Conservation (phyloP, 139 green algal species). For the Parachlorella kessleri region DNA sequence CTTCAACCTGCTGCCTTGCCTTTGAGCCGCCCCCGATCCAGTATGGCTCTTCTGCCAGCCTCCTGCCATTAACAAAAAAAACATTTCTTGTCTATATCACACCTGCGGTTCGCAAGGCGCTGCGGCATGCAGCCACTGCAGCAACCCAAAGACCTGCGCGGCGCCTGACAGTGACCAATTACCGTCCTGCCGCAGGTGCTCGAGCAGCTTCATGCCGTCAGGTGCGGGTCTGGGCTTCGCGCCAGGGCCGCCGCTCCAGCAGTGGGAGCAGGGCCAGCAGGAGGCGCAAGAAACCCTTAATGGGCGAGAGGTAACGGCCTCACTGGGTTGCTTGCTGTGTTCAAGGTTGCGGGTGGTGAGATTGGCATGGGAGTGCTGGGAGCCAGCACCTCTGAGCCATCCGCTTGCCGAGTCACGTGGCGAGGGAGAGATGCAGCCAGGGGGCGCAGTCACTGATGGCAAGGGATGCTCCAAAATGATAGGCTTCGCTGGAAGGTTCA, state of each 20-base stretch:
- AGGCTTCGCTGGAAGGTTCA: too few relatives aligned
- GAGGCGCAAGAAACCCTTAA: too few relatives aligned
- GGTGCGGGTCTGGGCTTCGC: background rate
- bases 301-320: too few relatives aligned
- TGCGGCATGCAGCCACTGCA: too few relatives aligned
- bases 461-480: too few relatives aligned
- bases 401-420: background rate
- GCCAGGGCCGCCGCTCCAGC: too few relatives aligned
- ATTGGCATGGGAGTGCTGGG: background rate
- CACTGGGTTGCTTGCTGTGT: background rate
- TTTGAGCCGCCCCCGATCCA: background rate
- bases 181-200: background rate
- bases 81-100: too few relatives aligned
- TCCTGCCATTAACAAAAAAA: background rate
- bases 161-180: background rate
- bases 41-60: background rate
- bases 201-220: background rate
- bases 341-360: background rate
- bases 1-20: background rate
- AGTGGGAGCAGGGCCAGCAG: background rate
- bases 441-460: too few relatives aligned
- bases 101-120: too few relatives aligned
- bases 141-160: background rate
- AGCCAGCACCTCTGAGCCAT: background rate
- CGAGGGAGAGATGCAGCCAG: too few relatives aligned